A percentile compares a stretch with the other conserved stretches of the same genome.
Evolutionary conservation across 208 protist species (phyloP).

Genomic region (Wallacemonas rigidus): DNA sequence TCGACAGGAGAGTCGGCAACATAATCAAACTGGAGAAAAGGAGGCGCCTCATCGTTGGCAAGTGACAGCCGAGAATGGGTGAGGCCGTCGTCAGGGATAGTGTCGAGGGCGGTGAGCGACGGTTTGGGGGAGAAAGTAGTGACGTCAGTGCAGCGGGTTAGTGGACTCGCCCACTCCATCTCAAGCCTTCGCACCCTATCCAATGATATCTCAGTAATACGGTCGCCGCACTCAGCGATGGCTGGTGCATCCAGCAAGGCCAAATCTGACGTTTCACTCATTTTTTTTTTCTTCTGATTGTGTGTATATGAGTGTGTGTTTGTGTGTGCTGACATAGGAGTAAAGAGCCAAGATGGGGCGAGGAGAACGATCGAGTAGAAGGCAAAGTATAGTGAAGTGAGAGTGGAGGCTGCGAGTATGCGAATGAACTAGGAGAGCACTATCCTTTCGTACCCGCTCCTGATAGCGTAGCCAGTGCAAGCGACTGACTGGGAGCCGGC

Average conservation of each 20-base stretch:
- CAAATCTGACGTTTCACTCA: not conserved
- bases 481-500: no score
- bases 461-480: no score
- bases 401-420: no score
- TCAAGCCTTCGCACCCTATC: not conserved
- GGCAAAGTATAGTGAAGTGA: no score
- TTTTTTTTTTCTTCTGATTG: not conserved
- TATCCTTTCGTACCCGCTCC: no score
- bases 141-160: not conserved
- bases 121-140: not conserved
- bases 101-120: not conserved
- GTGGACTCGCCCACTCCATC: not conserved
- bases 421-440: no score
- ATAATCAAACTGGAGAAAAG: slow-evolving; percentile 2
- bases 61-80: not conserved
- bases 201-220: not conserved
- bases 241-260: not conserved
- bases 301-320: not conserved
- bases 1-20: not conserved
- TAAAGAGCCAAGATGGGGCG: no score
- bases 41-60: not conserved
- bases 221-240: not conserved
- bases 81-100: not conserved
- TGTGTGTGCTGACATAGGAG: not conserved
- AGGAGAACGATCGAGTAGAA: no score